Evolutionary conservation across 1,284 basidiomycete genomes (phyloP), one percentile per base, ranked within the genome.

Genomic region (Papiliotrema nemorosa): DNA sequence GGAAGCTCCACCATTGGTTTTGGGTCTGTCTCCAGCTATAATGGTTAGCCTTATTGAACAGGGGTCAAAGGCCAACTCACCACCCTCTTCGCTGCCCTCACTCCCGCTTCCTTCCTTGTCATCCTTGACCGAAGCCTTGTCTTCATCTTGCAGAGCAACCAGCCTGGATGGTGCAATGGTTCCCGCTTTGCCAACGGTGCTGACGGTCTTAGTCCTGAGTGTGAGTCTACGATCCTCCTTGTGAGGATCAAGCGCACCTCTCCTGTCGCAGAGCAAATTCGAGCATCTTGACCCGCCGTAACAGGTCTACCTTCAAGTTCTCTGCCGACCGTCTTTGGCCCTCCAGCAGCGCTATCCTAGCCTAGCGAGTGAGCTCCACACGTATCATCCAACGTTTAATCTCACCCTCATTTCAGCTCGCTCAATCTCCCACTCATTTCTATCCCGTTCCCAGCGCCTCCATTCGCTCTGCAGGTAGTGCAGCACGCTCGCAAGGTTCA

Each of bases 341-440:
- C 73, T 98, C 94, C 49, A 98, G 83, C 47, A 97, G 80, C n/a
- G 94, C 94, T 62, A 98, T 97, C 46, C 94, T 84, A 49, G 93
- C 92, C 87, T 92, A 66, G 39, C 16, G 27, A 22, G 20, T 18
- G 21, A 18, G 18, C 34, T 24, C 5, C 5, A 7, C 18, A 16
- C 40, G 10, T 14, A 20, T 20, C 24, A 20, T 46, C 22, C 26
- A 40, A 33, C 12, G 26, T 4, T 37, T n/a, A 16, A 38, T 83
- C 87, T 66, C 63, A 91, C 93, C 80, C 93, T 82, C 91, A 98
- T 96, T 77, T 98, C 94, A 31, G 96, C 94, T 62, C 94, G 81
- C 77, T 98, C 94, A 66, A 99, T 99, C 80, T 97, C 94, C 94
- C 93, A 98, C 76, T 97, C 93, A 73, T 99, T 98, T 65, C 94